Evolutionary conservation across 2,329 filamentous ascomycete species (phyloP).

Genomic region (Hymenoscyphus infarciens): DNA sequence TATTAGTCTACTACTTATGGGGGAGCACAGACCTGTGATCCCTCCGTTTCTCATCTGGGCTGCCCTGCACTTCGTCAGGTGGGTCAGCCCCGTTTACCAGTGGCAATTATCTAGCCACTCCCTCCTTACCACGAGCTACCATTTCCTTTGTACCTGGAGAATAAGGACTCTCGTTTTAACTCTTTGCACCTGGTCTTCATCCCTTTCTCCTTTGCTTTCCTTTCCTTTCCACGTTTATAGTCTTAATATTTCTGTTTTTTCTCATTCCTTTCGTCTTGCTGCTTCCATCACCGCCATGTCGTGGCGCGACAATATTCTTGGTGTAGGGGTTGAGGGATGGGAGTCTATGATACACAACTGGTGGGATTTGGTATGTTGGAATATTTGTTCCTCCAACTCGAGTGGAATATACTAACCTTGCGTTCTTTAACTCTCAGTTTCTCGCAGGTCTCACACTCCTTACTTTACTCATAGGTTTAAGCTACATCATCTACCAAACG

Average conservation of each 20-base stretch:
- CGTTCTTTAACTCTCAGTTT: not conserved
- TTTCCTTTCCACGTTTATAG: not conserved
- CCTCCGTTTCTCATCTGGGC: not conserved
- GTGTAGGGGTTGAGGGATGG: conserved; percentile 6
- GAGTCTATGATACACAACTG: conserved; percentile 6
- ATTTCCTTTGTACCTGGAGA: not conserved
- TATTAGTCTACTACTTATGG: no score
- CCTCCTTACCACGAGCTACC: not conserved
- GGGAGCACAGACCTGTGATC: not conserved
- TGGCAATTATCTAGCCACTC: not conserved
- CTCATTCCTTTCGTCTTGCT: not conserved
- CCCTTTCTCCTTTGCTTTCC: not conserved
- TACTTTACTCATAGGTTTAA: not conserved
- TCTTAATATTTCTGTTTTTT: not conserved
- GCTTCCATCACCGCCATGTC: not conserved
- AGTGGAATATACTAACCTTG: not conserved
- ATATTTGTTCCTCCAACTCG: not conserved
- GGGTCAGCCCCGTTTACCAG: not conserved
- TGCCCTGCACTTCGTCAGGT: not conserved
- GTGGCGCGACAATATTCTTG: conserved; percentile 1
- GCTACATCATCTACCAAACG: not conserved
- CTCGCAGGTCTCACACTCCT: not conserved
- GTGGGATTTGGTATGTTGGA: conserved; percentile 11
- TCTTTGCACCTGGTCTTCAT: not conserved
- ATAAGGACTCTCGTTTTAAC: not conserved